These are phyloP conservation scores for Athelia psychrophila DNA, from an alignment of 1,284 basidiomycete species.

Conservation along the genomic window DNA sequence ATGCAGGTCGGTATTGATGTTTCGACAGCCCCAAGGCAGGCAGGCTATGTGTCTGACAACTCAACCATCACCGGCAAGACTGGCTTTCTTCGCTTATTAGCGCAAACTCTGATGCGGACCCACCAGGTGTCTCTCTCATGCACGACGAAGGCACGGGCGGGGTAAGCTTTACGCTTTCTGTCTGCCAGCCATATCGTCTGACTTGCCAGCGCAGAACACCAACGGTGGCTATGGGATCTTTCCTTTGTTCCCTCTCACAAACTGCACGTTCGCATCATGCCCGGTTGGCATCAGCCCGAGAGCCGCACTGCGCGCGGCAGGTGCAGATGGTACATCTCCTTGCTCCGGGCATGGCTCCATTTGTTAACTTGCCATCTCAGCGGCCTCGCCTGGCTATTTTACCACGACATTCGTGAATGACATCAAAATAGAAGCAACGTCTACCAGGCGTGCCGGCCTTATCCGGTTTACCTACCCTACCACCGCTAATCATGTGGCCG, in stretches of 20 bases:
- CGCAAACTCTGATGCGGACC: conserved; percentile 6
- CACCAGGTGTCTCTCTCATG: conserved; percentile 41
- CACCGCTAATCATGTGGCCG: conserved; percentile 1
- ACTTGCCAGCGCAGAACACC: too few species aligned
- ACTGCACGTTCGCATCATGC: conserved; percentile 40
- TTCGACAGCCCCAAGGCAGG: conserved; percentile 39
- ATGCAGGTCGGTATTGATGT: conserved; percentile 47
- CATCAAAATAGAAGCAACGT: conserved; percentile 44
- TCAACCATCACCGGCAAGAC: too few species aligned
- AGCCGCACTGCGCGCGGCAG: conserved; percentile 35
- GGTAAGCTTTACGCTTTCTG: conserved; percentile 49
- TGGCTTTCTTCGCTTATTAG: not conserved
- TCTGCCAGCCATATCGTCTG: too few species aligned
- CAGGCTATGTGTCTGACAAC: conserved; percentile 25
- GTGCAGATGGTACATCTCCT: conserved; percentile 34
- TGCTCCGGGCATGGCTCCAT: not conserved
- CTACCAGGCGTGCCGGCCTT: conserved; percentile 41
- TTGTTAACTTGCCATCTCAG: not conserved
- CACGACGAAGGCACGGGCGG: conserved; percentile 54
- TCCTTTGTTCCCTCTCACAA: conserved; percentile 39
- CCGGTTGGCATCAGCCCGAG: conserved; percentile 38
- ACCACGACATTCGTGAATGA: conserved; percentile 43
- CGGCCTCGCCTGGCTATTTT: conserved; percentile 48
- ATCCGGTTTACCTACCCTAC: conserved; percentile 41
- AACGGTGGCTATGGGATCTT: too few species aligned